Base-by-base conservation (phyloP, 495 filamentous ascomycete genomes). In the Podospora tetraspora region DNA sequence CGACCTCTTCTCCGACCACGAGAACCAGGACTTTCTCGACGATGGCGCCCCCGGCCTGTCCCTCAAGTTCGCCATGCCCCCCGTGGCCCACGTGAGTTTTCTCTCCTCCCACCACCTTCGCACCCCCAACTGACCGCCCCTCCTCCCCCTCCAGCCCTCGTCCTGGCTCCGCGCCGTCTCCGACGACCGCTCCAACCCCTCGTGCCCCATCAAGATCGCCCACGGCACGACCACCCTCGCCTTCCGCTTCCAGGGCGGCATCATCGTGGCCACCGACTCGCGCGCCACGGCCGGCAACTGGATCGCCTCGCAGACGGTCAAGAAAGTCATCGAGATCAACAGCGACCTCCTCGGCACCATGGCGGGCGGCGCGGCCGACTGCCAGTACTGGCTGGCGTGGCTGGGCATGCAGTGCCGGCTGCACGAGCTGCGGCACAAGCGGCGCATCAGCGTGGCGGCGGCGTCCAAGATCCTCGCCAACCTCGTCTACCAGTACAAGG, bases 331-430 rank as follows among this genome's bases (percentile, higher is more conserved):
- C 73, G 92, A 89, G 85, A 96, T 92, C 84, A 96, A 89, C 87
- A 87, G 88, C 82, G 85, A 91, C 81, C 86, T 98, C 79, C 80
- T 99, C 72, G 95, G 96, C 59, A 99, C 95, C 69, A 97, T 99
- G 95, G 95, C 95, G 68, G 95, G 95, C 77, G 96, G 96, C 82
- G 95, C 95, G 75, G 95, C 95, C 75, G 95, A 99, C 83, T 99
- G 95, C 83, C 95, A 98, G 88, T 98, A 97, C 85, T 99, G 95
- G 95, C 90, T 99, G 72, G 92, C 92, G 76, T 99, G 97, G 85
- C 86, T 99, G 71, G 95, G 95, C 68, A 96, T 98, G 89, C 93
- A 98, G 84, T 99, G 95, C 82, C 94, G 95, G 62, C 90, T 99
- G 69, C 95, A 98, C 81, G 95, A 99, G 84, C 94, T 99, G 73